Evolutionary conservation across 768 basidiomycete species (phyloP).

Genomic region (Leccinellum rugosiceps): DNA sequence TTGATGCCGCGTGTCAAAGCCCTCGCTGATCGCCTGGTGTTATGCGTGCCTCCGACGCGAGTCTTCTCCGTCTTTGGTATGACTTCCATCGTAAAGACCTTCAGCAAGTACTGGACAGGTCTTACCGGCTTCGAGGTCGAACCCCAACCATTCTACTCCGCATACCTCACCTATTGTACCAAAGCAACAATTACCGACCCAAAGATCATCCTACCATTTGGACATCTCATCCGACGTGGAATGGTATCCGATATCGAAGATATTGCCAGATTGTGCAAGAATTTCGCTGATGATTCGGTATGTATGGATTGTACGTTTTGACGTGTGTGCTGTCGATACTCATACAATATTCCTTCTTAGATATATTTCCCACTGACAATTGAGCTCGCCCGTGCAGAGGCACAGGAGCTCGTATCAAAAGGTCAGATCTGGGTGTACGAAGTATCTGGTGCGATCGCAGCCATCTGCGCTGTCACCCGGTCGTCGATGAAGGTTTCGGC

Average conservation of each 20-base stretch:
- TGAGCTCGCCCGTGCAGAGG: slow-evolving; percentile 41
- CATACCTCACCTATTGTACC: slow-evolving; percentile 46
- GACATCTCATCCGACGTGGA: slow-evolving; percentile 40
- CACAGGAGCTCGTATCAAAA: slow-evolving; percentile 44
- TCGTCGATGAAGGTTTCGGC: slow-evolving; percentile 46
- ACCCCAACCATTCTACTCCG: slow-evolving; percentile 48
- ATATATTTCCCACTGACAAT: slow-evolving; percentile 42
- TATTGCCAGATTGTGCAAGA: slow-evolving; percentile 45
- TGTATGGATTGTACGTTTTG: slow-evolving; percentile 18
- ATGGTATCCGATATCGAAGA: slow-evolving; percentile 34
- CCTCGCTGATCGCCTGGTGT: slow-evolving; percentile 37
- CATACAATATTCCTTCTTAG: slow-evolving; percentile 29
- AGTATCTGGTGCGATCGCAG: slow-evolving; percentile 38
- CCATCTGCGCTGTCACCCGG: slow-evolving; percentile 58
- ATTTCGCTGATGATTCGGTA: slow-evolving; percentile 53
- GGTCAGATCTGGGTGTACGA: slow-evolving; percentile 55
- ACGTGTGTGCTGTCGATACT: background rate
- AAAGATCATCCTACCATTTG: slow-evolving; percentile 26
- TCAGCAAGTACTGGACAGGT: slow-evolving; percentile 43
- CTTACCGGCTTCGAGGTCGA: slow-evolving; percentile 38
- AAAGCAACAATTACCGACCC: slow-evolving; percentile 33
- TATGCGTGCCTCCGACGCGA: slow-evolving; percentile 39
- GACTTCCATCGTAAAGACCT: slow-evolving; percentile 39
- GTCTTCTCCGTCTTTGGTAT: slow-evolving; percentile 53
- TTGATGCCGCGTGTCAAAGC: slow-evolving; percentile 34